Base-by-base conservation (phyloP, 2,329 filamentous ascomycete species). In the Gaeumannomyces tritici region DNA sequence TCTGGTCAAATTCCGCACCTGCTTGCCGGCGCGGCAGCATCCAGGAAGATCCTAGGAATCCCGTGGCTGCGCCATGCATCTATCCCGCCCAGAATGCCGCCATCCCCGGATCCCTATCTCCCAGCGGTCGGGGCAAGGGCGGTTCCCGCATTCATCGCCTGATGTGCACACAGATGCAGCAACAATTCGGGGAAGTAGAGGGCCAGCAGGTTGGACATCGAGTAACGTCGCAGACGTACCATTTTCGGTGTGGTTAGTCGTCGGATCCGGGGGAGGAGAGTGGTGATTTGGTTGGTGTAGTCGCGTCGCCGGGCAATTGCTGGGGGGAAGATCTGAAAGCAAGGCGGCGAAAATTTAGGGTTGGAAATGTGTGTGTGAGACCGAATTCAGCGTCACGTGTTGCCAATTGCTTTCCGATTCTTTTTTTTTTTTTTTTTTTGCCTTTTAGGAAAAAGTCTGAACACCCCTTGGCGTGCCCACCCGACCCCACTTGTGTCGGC, bases 341-440 rank as follows among this genome's bases (percentile, higher is more conserved):
- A 51, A 5, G 42, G 24, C 42, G 42, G 42, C 42, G 55, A 56
- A 27, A 27, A 15, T 56, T 56, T 56, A 56, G 55, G 55, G 55
- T 29, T 27, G 26, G 55, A 56, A 26, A 28, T 56, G 55, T 51
- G n/a, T 56, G 55, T 29, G 55, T 27, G 55, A 56, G 55, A 26
- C 55, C 26, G 28, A 56, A 27, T 56, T 56, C 9, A 18, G 24
- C 26, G 28, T 56, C 55, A 56, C 55, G 55, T 56, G 55, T 26
- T 83, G 66, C 21, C 18, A 51, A 11, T 24, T 24, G 21, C 21
- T 51, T 47, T n/a, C 4, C 13, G n/a, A n/a, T n/a, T n/a, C 35
- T 15, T 18, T 2, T 42, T 15, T 42, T 42, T 42, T 18, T 9
- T 4, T 4, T 29, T 29, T 29, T 29, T 29, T 8, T 29, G 29